These are phyloP conservation scores for Ganoderma lingzhi DNA, from an alignment of 1,284 basidiomycete genomes.

Conservation along the genomic window DNA sequence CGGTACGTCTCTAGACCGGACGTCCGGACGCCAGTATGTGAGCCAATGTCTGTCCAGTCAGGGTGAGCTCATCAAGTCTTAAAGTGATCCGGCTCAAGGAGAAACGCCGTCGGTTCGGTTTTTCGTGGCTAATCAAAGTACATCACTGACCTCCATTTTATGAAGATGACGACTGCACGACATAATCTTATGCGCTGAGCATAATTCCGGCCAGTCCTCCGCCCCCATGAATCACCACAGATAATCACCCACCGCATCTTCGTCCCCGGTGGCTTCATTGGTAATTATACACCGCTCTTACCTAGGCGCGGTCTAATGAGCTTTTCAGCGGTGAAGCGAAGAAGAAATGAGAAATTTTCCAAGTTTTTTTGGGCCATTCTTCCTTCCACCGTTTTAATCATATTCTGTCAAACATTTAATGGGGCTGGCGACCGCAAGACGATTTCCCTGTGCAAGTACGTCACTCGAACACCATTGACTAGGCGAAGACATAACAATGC, in stretches of 20 bases:
- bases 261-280: background rate
- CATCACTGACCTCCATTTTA: background rate
- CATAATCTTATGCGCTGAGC: background rate
- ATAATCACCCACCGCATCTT: background rate
- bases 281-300: no score
- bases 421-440: background rate
- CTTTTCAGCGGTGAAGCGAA: no score
- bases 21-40: background rate
- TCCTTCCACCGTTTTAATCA: no score
- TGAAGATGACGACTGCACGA: background rate
- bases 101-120: background rate
- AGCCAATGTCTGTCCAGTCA: background rate
- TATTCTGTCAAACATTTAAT: background rate
- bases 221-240: background rate
- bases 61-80: background rate
- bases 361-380: no score
- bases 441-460: background rate
- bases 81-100: background rate
- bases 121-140: background rate
- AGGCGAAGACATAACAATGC: background rate
- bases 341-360: no score
- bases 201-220: background rate
- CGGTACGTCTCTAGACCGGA: background rate
- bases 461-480: background rate
- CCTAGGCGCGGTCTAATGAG: no score